Evolutionary conservation across 2,329 filamentous ascomycete genomes (phyloP).

Genomic region (Phialophora verrucosa): DNA sequence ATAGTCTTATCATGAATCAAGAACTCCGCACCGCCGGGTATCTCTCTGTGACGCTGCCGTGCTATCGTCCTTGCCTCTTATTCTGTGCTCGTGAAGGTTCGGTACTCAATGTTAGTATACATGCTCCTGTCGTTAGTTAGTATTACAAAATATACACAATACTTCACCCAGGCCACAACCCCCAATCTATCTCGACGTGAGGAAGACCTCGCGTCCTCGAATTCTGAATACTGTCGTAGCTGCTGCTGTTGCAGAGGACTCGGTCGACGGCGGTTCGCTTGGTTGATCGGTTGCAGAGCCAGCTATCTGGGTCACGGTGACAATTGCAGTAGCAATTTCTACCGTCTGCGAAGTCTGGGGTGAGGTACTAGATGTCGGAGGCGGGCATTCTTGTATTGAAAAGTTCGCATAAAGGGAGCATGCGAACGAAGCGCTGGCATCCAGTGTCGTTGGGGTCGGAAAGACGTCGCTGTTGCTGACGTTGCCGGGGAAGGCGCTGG

Average conservation of each 20-base stretch:
- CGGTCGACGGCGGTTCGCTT: neutral
- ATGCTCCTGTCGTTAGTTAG: constrained; percentile 11
- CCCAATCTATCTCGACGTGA: constrained; percentile 17
- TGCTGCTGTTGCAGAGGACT: constrained; percentile 12
- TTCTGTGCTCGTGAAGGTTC: constrained; percentile 3
- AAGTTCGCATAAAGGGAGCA: constrained; percentile 20
- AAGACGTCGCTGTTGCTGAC: constrained; percentile 6
- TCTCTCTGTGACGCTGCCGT: constrained; percentile 4
- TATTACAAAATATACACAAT: constrained; percentile 9
- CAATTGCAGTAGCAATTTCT: constrained; percentile 20
- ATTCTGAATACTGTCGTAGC: constrained; percentile 30
- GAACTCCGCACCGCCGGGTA: constrained; percentile 3
- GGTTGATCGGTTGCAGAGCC: neutral
- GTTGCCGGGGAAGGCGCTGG: constrained; percentile 2
- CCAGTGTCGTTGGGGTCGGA: constrained; percentile 10
- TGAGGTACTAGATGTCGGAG: constrained; percentile 8
- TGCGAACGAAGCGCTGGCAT: constrained; percentile 3
- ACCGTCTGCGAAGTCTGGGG: neutral
- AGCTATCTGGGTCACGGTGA: neutral
- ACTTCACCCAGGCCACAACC: constrained; percentile 12
- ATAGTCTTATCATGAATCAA: neutral
- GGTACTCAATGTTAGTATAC: constrained; percentile 20
- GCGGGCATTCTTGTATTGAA: constrained; percentile 19
- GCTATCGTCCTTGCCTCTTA: neutral
- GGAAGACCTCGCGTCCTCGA: constrained; percentile 28